Conservation (phyloP, 352 stramenopile genomes). For the Albugo candida region DNA sequence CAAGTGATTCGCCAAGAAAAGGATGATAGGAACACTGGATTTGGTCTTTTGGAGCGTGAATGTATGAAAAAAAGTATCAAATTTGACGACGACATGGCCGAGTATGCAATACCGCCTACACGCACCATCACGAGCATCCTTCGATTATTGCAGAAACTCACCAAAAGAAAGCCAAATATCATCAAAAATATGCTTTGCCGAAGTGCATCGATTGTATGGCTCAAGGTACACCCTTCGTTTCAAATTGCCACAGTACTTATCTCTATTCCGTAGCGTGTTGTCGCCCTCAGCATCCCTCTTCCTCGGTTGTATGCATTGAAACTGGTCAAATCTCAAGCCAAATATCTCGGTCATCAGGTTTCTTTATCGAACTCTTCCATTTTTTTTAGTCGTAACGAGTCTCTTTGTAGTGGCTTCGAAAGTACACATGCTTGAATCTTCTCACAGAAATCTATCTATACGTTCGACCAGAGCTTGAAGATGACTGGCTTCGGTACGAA, state of each 20-base stretch:
- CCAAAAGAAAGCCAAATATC: constrained; percentile 67
- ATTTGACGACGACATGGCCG: constrained; percentile 44
- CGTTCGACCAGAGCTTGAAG: constrained; percentile 52
- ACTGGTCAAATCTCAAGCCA: constrained; percentile 69
- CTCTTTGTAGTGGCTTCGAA: constrained; percentile 47
- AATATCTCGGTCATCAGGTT: constrained; percentile 64
- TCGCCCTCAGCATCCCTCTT: constrained; percentile 39
- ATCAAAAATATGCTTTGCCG: constrained; percentile 67
- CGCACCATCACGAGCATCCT: constrained; percentile 60
- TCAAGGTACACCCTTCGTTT: constrained; percentile 22
- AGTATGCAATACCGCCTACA: constrained; percentile 43
- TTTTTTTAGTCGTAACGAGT: constrained; percentile 1
- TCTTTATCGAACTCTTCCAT: constrained; percentile 1
- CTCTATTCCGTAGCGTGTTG: constrained; percentile 21
- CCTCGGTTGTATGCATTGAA: constrained; percentile 61
- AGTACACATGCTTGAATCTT: constrained; percentile 64
- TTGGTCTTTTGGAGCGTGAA: constrained; percentile 37
- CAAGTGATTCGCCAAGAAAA: constrained; percentile 37
- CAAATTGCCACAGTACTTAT: not conserved
- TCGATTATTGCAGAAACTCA: constrained; percentile 63
- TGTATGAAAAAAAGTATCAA: constrained; percentile 33
- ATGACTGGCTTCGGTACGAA: constrained; percentile 66
- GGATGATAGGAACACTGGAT: constrained; percentile 23
- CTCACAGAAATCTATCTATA: constrained; percentile 63
- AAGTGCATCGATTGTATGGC: constrained; percentile 54